phyloP scores from a whole-genome alignment of 495 filamentous ascomycete species.

The Ascodesmis nigricans region DNA sequence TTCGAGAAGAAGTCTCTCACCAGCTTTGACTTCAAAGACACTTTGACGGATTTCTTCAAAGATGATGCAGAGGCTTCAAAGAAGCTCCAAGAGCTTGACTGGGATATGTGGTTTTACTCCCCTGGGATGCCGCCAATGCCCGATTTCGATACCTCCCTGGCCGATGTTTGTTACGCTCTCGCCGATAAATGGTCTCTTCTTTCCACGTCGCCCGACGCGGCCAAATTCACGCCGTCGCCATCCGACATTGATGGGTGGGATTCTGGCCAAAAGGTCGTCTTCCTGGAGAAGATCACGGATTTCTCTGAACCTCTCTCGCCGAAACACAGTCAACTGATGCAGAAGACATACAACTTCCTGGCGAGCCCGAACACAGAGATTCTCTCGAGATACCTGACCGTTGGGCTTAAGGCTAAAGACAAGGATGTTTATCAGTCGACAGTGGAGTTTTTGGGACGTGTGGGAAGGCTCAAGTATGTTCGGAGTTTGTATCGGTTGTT shows the following conservation, averaged over 20 bases:
- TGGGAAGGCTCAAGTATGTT: conserved; percentile 95
- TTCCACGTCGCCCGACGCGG: conserved; percentile 13
- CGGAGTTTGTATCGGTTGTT: conserved; percentile 57
- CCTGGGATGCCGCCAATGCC: conserved; percentile 80
- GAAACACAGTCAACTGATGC: conserved; percentile 43
- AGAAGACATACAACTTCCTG: conserved; percentile 43
- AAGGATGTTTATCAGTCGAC: conserved; percentile 41
- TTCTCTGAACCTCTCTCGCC: conserved; percentile 38
- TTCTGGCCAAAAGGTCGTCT: conserved; percentile 74
- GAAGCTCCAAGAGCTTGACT: conserved; percentile 50
- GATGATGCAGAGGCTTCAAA: conserved; percentile 42
- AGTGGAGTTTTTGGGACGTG: conserved; percentile 49
- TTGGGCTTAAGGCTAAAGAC: conserved; percentile 55
- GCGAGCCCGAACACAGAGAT: conserved; percentile 67
- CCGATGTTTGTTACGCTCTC: conserved; percentile 62
- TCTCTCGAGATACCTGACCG: conserved; percentile 48
- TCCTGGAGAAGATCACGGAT: conserved; percentile 53
- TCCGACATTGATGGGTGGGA: conserved; percentile 50
- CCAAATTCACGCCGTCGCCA: conserved; percentile 38
- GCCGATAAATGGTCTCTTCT: conserved; percentile 48
- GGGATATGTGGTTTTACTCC: conserved; percentile 68
- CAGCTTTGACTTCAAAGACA: conserved; percentile 78
- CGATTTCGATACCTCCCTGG: conserved; percentile 68
- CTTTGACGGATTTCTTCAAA: conserved; percentile 63
- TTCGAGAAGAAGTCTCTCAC: conserved; percentile 66